Evolutionary conservation across 805 yeast genomes (phyloP).

Genomic region (Kazachstania kunashirensis): DNA sequence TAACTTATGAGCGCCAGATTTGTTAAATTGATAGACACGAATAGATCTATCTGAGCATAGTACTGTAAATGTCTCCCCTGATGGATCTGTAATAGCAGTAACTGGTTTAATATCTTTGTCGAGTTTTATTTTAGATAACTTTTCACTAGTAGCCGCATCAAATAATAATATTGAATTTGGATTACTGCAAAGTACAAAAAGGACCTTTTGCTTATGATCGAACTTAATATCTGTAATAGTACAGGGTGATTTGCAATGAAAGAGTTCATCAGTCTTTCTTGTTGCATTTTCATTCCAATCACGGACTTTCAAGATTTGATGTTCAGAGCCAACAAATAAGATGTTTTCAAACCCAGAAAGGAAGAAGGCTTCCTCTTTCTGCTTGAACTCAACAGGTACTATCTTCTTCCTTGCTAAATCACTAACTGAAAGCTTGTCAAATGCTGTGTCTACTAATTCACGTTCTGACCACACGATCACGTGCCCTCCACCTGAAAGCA

Average conservation of each 20-base stretch:
- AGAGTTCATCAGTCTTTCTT: conserved; percentile 5
- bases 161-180: conserved; percentile 16
- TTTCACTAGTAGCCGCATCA: conserved; percentile 8
- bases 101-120: conserved; percentile 16
- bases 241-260: conserved; percentile 12
- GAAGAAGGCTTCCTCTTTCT: conserved; percentile 11
- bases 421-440: conserved; percentile 16
- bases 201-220: conserved; percentile 9
- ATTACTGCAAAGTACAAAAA: conserved; percentile 19
- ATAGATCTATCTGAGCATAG: conserved; percentile 23
- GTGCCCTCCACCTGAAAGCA: conserved; percentile 20
- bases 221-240: conserved; percentile 25
- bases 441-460: conserved; percentile 23
- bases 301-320: conserved; percentile 10
- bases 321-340: conserved; percentile 20
- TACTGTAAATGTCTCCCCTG: conserved; percentile 20
- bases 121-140: conserved; percentile 11
- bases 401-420: conserved; percentile 6
- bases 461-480: conserved; percentile 23
- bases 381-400: conserved; percentile 1
- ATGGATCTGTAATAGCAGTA: conserved; percentile 23
- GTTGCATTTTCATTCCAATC: conserved; percentile 12
- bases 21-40: conserved; percentile 20
- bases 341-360: conserved; percentile 8
- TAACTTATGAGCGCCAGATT: conserved; percentile 17